phyloP scores from a whole-genome alignment of 495 filamentous ascomycete species.

The Neurospora tetraspora region DNA sequence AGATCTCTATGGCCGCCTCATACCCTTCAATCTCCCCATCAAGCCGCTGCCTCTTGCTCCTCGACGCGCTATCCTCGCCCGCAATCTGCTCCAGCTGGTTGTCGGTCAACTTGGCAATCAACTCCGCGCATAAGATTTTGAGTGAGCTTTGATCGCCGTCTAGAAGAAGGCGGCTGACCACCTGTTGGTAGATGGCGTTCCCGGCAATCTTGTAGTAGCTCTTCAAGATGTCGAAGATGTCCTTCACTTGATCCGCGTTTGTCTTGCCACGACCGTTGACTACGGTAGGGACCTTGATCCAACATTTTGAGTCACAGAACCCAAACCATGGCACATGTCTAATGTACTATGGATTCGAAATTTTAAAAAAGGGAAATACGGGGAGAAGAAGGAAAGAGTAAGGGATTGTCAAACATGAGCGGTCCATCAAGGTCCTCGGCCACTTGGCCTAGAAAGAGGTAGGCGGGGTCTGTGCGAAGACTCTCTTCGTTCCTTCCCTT shows the following conservation, averaged over 20 bases:
- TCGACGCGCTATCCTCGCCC: slow-evolving; percentile 14
- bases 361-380: no score
- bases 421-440: neutral
- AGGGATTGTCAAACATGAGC: neutral
- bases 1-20: slow-evolving; percentile 5
- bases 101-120: slow-evolving; percentile 12
- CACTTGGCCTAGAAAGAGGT: neutral
- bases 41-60: slow-evolving; percentile 9
- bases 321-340: neutral
- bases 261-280: slow-evolving; percentile 14
- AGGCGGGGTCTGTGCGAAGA: neutral
- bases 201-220: slow-evolving; percentile 49
- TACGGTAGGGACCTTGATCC: neutral
- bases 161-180: slow-evolving; percentile 18
- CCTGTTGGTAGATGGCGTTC: slow-evolving; percentile 35
- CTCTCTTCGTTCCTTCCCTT: neutral
- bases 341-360: no score
- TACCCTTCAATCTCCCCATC: slow-evolving; percentile 11
- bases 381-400: no score
- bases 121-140: slow-evolving; percentile 14
- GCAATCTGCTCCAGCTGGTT: slow-evolving; percentile 21
- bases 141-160: slow-evolving; percentile 17
- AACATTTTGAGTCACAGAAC: neutral
- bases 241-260: slow-evolving; percentile 33
- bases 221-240: slow-evolving; percentile 44